A percentile compares a stretch with the other conserved stretches of the same genome.
Evolutionary conservation across 2,329 filamentous ascomycete genomes (phyloP).

Genomic region (Arthrobotrys iridis): DNA sequence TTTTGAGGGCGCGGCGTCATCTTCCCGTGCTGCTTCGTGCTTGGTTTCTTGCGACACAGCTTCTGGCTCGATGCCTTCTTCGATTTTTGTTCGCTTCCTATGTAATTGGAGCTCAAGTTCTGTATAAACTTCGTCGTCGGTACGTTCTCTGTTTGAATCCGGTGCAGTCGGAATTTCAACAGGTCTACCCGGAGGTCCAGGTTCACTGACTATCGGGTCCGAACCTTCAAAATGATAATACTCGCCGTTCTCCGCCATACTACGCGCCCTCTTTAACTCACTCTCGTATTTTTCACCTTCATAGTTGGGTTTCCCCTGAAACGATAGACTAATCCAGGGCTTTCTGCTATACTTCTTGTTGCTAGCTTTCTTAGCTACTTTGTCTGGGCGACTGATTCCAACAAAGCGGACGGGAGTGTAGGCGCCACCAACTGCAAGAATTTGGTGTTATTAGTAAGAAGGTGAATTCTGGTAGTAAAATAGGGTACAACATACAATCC

Average conservation of each 20-base stretch:
- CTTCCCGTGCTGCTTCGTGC: neutral
- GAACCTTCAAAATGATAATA: too few relatives aligned
- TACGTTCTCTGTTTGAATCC: too few relatives aligned
- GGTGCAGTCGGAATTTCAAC: too few relatives aligned
- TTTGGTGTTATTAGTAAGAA: neutral
- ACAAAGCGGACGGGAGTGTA: neutral
- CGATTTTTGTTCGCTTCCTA: too few relatives aligned
- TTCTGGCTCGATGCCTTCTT: too few relatives aligned
- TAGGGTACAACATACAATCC: neutral
- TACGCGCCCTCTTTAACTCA: neutral
- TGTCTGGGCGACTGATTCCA: neutral
- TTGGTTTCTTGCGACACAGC: too few relatives aligned
- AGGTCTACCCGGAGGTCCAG: too few relatives aligned
- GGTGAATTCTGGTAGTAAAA: neutral
- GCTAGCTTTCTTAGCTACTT: neutral
- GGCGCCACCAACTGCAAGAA: neutral
- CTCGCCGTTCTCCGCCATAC: too few relatives aligned
- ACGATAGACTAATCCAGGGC: neutral
- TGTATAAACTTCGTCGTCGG: too few relatives aligned
- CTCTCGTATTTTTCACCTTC: neutral
- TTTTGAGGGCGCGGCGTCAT: neutral
- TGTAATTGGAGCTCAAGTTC: too few relatives aligned
- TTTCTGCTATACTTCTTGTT: neutral
- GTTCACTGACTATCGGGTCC: neutral
- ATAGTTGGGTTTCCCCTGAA: neutral